phyloP scores from a whole-genome alignment of 768 basidiomycete species.

The Grammothele lineata region DNA sequence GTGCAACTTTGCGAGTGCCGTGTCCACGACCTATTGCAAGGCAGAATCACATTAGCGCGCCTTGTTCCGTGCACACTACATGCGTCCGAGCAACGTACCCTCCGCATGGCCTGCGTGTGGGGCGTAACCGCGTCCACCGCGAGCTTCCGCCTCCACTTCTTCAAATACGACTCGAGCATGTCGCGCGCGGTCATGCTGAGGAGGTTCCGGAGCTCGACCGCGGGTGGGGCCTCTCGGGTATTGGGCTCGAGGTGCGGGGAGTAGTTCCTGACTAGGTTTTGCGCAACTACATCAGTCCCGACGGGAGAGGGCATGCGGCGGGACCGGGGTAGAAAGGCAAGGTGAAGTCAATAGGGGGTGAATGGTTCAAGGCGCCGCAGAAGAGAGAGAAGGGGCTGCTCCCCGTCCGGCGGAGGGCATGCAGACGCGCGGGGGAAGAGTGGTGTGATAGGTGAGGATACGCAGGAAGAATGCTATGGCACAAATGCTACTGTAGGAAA shows the following conservation, averaged over 20 bases:
- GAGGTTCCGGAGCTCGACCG: conserved; percentile 62
- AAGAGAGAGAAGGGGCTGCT: not conserved
- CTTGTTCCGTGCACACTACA: not conserved
- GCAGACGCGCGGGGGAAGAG: too few species aligned
- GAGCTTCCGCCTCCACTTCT: conserved; percentile 51
- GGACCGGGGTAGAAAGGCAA: conserved; percentile 18
- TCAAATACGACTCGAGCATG: conserved; percentile 71
- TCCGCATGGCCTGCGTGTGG: conserved; percentile 13
- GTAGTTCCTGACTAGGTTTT: conserved; percentile 89
- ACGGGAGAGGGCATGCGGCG: conserved; percentile 31
- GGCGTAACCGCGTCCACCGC: conserved; percentile 30
- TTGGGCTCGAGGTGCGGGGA: conserved; percentile 78
- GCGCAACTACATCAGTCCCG: conserved; percentile 80
- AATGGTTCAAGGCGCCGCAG: conserved; percentile 7
- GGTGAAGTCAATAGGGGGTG: conserved; percentile 15
- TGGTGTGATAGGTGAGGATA: too few species aligned
- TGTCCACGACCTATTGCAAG: conserved; percentile 64
- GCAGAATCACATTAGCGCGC: not conserved
- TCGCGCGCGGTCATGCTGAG: conserved; percentile 62
- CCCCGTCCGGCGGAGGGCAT: too few species aligned
- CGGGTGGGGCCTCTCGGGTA: conserved; percentile 63
- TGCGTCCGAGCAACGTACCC: too few species aligned
- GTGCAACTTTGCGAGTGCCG: conserved; percentile 72
- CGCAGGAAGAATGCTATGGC: conserved; percentile 9
- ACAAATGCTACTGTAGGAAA: conserved; percentile 9